Percentiles rank a stretch among this genome's conserved stretches.
Evolutionary conservation across 768 basidiomycete species (phyloP).

Genomic region (Phlebiopsis gigantea): DNA sequence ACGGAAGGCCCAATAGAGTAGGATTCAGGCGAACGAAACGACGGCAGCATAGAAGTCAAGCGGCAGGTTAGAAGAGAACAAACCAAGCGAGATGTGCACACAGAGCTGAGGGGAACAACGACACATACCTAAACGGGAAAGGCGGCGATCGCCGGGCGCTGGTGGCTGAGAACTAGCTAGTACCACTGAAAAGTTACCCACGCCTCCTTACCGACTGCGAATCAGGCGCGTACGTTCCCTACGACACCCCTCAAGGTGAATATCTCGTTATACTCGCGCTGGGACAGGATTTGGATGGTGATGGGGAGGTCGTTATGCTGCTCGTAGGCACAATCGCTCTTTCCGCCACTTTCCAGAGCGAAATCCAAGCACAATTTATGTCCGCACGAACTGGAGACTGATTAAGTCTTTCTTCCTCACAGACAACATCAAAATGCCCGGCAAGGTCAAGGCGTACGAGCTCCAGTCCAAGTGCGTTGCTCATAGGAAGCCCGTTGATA

Average conservation of each 20-base stretch:
- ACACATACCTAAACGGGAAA: slow-evolving; percentile 9
- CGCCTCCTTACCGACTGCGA: slow-evolving; percentile 19
- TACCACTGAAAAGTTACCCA: slow-evolving; percentile 26
- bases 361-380: not conserved
- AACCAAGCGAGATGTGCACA: not conserved
- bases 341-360: slow-evolving; percentile 6
- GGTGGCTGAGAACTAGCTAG: slow-evolving; percentile 43
- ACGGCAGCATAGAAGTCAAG: slow-evolving; percentile 1
- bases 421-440: slow-evolving; percentile 54
- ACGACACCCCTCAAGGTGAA: slow-evolving; percentile 35
- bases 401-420: slow-evolving; percentile 13
- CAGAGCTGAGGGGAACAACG: not conserved
- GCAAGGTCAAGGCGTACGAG: slow-evolving; percentile 94
- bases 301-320: slow-evolving; percentile 13
- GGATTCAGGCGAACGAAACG: slow-evolving; percentile 4
- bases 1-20: not conserved
- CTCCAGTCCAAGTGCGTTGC: slow-evolving; percentile 85
- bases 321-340: not conserved
- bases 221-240: slow-evolving; percentile 23
- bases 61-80: not conserved
- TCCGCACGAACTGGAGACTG: not conserved
- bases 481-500: not conserved
- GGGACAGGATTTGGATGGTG: slow-evolving; percentile 1
- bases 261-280: slow-evolving; percentile 12
- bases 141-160: slow-evolving; percentile 25